Evolutionary conservation across 495 filamentous ascomycete species (phyloP), one percentile per base, ranked within the genome.

Genomic region (Cercophora scortea): DNA sequence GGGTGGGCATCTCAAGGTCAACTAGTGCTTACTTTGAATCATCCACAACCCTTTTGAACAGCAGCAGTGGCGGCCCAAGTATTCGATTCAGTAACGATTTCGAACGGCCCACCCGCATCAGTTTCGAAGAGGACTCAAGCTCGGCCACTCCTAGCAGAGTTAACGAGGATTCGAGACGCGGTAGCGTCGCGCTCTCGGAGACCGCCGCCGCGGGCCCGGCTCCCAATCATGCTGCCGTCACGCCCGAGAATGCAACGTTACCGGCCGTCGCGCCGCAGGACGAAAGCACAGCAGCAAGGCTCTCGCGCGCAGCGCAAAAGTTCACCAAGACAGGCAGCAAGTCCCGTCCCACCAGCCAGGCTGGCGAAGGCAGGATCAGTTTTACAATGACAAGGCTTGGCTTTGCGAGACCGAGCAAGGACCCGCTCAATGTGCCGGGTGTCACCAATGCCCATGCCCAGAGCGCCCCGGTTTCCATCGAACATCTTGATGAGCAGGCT

Each of bases 341-440:
- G 56, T 88, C 85, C 57, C 80, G 86, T 51, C 79, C 87, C 4
- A 76, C 71, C 17, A 88, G 85, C 57, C 82, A 87, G 54, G 71
- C 74, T 7, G 84, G 85, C 18, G 86, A 90, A 45, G 82, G 75
- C 39, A 68, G 85, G 47, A 75, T 88, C 32, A 83, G 83, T 58
- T 57, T 77, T n/a, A 83, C 83, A 1, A 79, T 91, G 40, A 79
- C 82, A 15, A 78, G 83, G 42, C 72, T 91, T 25, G 79, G 78
- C 2, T 76, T 82, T 18, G 64, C 70, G 25, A 73, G 72, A 44
- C 64, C 71, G 19, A 79, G 75, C 60, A 77, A 70, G 45, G 78
- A 82, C 40, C 65, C 67, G 15, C 57, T 76, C 12, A 65, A 51
- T 44, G 42, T 3, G 13, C 13, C 9, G 39, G 19, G 60, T 39